Base-by-base conservation (phyloP, 2,329 filamentous ascomycete species). In the Magnaporthiopsis rhizophila region DNA sequence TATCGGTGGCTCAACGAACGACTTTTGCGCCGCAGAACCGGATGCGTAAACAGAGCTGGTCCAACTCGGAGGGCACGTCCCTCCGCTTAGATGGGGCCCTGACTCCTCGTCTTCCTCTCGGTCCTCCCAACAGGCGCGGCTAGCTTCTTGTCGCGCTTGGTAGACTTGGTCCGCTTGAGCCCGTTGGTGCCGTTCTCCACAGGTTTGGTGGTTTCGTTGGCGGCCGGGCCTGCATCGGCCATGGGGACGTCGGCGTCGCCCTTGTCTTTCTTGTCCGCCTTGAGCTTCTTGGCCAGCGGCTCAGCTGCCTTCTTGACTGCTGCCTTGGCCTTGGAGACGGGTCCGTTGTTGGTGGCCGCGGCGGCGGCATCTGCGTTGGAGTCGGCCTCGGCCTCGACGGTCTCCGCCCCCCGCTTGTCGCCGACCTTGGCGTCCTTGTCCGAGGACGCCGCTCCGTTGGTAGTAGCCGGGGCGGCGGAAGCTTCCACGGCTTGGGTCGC, bases 381-480 rank as follows among this genome's bases (percentile, higher is more conserved):
- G 26, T 57, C 62, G 61, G 45, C 66, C 38, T 32, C 34, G 62
- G 57, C 64, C 50, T 30, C 13, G 34, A 61, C 9, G 21, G 65
- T 65, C 72, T 92, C 91, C 60, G 93, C 94, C 58, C 71, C 69
- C 68, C 70, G 70, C 65, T 72, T 72, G 32, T 69, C 67, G 61
- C 68, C 68, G 30, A 26, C 62, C 58, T 63, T 63, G 56, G 24
- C 56, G 3, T 59, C 62, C n/a, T 57, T 34, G 1, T n/a, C 64
- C 53, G 62, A 28, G 18, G 56, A 28, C 26, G 62, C 38, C 59
- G 65, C 62, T 36, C 59, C 61, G 30, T 62, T 64, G 36, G 65
- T 62, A 3, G 45, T 21, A 34, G 45, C 53, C 28, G n/a, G 38
- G 28, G 38, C 30, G 5, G 60, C 12, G 32, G 57, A 26, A 36